Conservation (phyloP, 768 basidiomycete genomes). For the Leccinum longicurvipes region DNA sequence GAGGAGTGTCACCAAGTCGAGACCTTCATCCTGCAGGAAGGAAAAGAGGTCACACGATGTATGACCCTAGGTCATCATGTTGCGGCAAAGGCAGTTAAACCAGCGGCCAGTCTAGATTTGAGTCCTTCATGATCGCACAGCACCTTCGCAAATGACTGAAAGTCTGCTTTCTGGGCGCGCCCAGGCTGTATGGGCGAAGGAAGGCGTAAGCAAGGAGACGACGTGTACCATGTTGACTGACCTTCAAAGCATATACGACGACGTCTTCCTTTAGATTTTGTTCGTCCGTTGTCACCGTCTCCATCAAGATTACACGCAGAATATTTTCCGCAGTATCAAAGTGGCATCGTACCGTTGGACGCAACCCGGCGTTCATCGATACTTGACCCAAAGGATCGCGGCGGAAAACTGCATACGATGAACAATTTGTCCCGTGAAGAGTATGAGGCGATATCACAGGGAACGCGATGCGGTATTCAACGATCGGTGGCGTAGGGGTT, state of each 20-base stretch:
- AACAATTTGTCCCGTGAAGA: neutral
- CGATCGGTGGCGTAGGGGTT: constrained; percentile 17
- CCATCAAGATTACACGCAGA: constrained; percentile 54
- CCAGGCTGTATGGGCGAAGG: constrained; percentile 24
- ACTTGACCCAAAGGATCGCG: constrained; percentile 70
- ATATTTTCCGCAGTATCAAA: constrained; percentile 55
- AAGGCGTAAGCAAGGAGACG: neutral
- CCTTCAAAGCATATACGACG: constrained; percentile 66
- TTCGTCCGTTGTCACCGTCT: constrained; percentile 34
- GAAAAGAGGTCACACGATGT: neutral
- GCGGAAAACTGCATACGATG: constrained; percentile 51
- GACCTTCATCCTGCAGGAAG: neutral
- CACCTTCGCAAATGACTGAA: constrained; percentile 48
- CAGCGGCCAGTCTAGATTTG: constrained; percentile 13
- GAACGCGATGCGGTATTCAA: constrained; percentile 11
- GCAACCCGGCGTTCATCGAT: constrained; percentile 61
- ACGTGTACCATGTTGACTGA: constrained; percentile 21
- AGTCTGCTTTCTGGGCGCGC: constrained; percentile 49
- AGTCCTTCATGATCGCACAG: constrained; percentile 39
- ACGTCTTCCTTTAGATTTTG: constrained; percentile 36
- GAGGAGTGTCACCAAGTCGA: constrained; percentile 2
- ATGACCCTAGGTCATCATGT: constrained; percentile 13
- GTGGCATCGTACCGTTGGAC: constrained; percentile 52
- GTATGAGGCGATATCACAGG: neutral
- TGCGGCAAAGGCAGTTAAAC: neutral